Percentiles rank a stretch among this genome's conserved stretches.
phyloP scores from a whole-genome alignment of 768 basidiomycete genomes.

The Phlebiopsis flavidoalba region DNA sequence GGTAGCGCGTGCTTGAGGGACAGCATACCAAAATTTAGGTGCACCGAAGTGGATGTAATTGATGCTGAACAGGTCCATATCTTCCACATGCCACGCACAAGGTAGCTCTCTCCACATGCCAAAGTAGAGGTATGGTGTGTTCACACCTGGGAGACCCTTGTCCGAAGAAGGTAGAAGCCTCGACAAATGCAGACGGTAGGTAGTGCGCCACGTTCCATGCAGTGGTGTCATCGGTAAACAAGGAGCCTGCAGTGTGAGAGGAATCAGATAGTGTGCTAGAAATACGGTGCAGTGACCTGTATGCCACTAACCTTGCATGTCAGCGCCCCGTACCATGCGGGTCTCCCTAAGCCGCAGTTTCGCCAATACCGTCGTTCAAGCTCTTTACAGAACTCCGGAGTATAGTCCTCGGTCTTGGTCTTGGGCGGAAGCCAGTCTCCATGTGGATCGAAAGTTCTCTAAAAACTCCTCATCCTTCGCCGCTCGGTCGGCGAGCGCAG shows the following conservation, averaged over 20 bases:
- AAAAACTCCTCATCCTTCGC: slow-evolving; percentile 52
- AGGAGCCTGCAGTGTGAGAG: slow-evolving; percentile 38
- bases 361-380: slow-evolving; percentile 92
- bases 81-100: slow-evolving; percentile 97
- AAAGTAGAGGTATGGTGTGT: slow-evolving; percentile 96
- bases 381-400: slow-evolving; percentile 79
- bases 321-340: slow-evolving; percentile 96
- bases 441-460: slow-evolving; percentile 63
- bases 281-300: neutral
- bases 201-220: slow-evolving; percentile 95
- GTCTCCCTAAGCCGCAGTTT: slow-evolving; percentile 78
- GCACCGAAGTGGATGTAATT: slow-evolving; percentile 99
- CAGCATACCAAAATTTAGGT: slow-evolving; percentile 95
- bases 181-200: slow-evolving; percentile 80
- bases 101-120: slow-evolving; percentile 99
- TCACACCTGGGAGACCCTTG: slow-evolving; percentile 87
- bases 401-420: slow-evolving; percentile 75
- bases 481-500: slow-evolving; percentile 43
- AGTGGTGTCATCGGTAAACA: slow-evolving; percentile 71
- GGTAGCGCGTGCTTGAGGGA: slow-evolving; percentile 80
- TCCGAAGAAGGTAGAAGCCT: slow-evolving; percentile 66
- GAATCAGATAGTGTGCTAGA: neutral
- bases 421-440: slow-evolving; percentile 76
- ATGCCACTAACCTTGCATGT: slow-evolving; percentile 69
- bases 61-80: slow-evolving; percentile 98